Conservation (phyloP, 1,139 yeast genomes). For the Blastobotrys buckinghamii region DNA sequence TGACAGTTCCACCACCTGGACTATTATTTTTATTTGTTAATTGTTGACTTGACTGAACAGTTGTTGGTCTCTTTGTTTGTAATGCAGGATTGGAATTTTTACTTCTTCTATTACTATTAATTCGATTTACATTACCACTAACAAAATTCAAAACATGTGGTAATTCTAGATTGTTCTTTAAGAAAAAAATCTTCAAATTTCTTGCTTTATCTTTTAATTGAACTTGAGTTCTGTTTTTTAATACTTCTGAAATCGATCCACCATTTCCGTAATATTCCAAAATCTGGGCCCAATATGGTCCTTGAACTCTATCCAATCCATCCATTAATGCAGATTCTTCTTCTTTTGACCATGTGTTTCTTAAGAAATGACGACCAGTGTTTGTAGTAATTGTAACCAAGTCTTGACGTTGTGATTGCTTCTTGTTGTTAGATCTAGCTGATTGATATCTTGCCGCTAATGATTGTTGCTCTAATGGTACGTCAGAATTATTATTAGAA, state of each 20-base stretch:
- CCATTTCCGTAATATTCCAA: slow-evolving; percentile 88
- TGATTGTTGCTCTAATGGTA: not conserved
- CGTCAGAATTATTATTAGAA: too few species aligned
- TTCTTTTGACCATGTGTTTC: slow-evolving; percentile 81
- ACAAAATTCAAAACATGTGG: slow-evolving; percentile 77
- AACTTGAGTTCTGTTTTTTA: slow-evolving; percentile 82
- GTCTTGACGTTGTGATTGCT: not conserved
- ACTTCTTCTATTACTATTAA: slow-evolving; percentile 31
- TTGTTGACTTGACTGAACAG: not conserved
- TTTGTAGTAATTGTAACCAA: not conserved
- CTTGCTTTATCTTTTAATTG: slow-evolving; percentile 94
- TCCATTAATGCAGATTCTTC: slow-evolving; percentile 82
- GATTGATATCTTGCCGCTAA: not conserved
- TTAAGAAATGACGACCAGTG: slow-evolving; percentile 13
- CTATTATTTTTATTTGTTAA: not conserved
- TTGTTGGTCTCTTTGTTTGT: not conserved
- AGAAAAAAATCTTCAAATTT: slow-evolving; percentile 83
- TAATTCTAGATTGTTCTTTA: slow-evolving; percentile 51
- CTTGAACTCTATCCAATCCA: slow-evolving; percentile 69
- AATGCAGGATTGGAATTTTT: not conserved
- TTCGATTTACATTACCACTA: slow-evolving; percentile 71
- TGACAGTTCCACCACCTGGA: too few species aligned
- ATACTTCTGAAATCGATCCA: slow-evolving; percentile 74
- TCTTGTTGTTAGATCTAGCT: not conserved
- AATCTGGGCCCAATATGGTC: slow-evolving; percentile 92